These are phyloP conservation scores for Hypoxylon lienhwacheense DNA, from an alignment of 495 filamentous ascomycete genomes.

Conservation along the genomic window DNA sequence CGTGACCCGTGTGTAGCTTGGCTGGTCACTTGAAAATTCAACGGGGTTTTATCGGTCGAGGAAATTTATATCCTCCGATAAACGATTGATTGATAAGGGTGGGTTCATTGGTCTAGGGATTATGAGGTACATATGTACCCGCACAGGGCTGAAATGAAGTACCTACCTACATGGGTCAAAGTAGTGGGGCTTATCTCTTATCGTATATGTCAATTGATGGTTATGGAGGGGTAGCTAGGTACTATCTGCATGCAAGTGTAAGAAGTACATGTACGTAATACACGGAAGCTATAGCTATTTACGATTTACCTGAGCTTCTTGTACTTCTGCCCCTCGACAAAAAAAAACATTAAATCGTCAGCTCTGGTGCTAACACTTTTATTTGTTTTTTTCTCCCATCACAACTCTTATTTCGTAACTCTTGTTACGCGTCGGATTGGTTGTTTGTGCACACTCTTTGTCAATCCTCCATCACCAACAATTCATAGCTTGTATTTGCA, in stretches of 20 bases:
- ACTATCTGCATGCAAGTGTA: no score
- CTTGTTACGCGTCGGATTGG: no score
- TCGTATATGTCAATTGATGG: not conserved
- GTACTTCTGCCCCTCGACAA: constrained; percentile 2
- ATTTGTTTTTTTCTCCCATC: not conserved
- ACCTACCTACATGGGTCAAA: constrained; percentile 9
- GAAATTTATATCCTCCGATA: constrained; percentile 37
- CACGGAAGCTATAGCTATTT: no score
- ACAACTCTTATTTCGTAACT: no score
- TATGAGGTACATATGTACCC: no score
- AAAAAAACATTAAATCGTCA: not conserved
- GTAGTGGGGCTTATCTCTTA: constrained; percentile 1
- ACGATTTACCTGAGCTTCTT: no score
- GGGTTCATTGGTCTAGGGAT: no score
- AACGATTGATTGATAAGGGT: no score
- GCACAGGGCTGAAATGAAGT: no score
- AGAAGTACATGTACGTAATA: no score
- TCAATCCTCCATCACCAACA: not conserved
- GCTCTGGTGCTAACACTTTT: not conserved
- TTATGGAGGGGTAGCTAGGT: no score
- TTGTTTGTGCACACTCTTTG: no score
- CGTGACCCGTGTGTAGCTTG: not conserved
- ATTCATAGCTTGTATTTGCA: not conserved
- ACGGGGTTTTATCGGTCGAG: constrained; percentile 31
- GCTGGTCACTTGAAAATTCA: constrained; percentile 26